Evolutionary conservation across 148 eudicot species (phyloP).

Genomic region (Vaccinium myrtillus): DNA sequence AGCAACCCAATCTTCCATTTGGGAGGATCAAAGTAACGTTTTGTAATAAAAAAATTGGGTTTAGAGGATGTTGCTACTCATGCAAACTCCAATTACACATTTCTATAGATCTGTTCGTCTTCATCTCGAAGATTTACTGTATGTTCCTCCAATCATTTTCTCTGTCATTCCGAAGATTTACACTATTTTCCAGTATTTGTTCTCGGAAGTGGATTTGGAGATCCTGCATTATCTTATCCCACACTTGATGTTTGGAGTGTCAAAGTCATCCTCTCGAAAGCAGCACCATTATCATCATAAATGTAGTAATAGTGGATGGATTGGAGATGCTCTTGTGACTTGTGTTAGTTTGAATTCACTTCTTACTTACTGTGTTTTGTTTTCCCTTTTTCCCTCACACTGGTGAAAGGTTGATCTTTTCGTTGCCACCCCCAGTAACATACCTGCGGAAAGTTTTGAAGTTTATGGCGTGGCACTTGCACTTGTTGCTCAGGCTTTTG

Average conservation of each 20-base stretch:
- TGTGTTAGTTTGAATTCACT: not conserved
- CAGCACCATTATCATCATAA: not conserved
- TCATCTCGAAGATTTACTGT: too few species aligned
- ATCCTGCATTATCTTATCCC: not conserved
- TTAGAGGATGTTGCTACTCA: not conserved
- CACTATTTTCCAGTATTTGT: too few species aligned
- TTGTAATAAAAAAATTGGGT: not conserved
- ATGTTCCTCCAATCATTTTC: too few species aligned
- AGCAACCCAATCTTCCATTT: not conserved
- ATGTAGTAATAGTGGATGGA: not conserved
- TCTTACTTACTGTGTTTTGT: not conserved
- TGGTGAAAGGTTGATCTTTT: constrained; percentile 76
- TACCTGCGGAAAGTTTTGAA: constrained; percentile 95
- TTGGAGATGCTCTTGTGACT: constrained; percentile 1
- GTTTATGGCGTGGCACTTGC: constrained; percentile 96
- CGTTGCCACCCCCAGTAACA: constrained; percentile 80
- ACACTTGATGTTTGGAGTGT: not conserved
- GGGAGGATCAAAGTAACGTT: not conserved
- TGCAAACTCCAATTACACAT: not conserved
- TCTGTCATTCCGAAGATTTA: too few species aligned
- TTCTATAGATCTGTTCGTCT: too few species aligned
- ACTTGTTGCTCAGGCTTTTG: constrained; percentile 87
- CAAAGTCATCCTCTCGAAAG: not conserved
- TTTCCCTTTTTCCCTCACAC: not conserved
- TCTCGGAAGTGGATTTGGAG: not conserved